Evolutionary conservation across 1,139 yeast species (phyloP), one percentile per base, ranked within the genome.

Genomic region (Yamadazyma membranifaciens): DNA sequence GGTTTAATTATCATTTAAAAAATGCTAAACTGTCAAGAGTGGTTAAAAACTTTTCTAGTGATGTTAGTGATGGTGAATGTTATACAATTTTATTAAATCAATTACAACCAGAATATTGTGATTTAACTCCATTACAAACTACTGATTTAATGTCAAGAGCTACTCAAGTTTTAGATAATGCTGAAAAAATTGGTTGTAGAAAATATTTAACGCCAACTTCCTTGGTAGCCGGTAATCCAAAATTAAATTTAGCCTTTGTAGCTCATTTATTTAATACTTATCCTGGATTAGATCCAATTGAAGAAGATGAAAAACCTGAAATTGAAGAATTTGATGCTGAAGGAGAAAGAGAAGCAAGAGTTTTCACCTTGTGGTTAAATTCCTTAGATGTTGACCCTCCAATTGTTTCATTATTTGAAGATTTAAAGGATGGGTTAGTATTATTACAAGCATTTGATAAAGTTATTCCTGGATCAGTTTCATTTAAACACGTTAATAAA

Each of bases 291-390:
- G 98, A 89, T 47, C 98, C 98, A 47, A 80, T 92, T 50, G 95
- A 88, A 58, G 98, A 92, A 64, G 80, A 75, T 45, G 98, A 92
- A 62, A 84, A 82, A 56, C 85, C 87, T 24, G 94, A 84, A 57
- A 87, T 91, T 53, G 92, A 85, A 62, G 98, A 89, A 52, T 92
- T 94, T 57, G 99, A 92, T 62, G 98, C 98, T 13, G 98, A 94
- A 68, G 99, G 99, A 48, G 99, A 92, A 69, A 85, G 98, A 69
- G 99, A 92, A 69, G 98, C 98, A 1, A 81, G 99, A 62, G 99
- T 92, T 4, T 92, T 92, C 67, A 94, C 98, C 10, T 73, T 92
- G 55, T 92, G 98, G 98, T 80, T 92, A 59, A 92, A 92, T 65
- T 88, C 97, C 1, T 77, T 92, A 56, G 98, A 94, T 54, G 98